Percentiles rank a stretch among this genome's conserved stretches.
phyloP scores from a whole-genome alignment of 768 basidiomycete species.

The Strobilomyces echinocephalus region DNA sequence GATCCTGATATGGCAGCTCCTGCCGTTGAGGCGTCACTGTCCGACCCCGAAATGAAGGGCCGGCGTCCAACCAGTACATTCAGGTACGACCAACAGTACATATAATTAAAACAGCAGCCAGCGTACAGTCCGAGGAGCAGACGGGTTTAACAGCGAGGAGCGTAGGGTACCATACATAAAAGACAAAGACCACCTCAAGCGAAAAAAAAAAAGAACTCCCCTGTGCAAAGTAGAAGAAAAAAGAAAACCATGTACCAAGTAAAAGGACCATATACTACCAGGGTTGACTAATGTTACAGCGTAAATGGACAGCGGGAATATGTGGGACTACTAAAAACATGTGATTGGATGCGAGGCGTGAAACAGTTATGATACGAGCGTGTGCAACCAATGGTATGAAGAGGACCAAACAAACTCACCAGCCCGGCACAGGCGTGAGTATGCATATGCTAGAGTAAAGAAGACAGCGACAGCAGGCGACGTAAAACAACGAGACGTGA shows the following conservation, averaged over 20 bases:
- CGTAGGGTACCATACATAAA: conserved; percentile 8
- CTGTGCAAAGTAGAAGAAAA: too few relatives aligned
- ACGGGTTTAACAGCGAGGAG: conserved; percentile 3
- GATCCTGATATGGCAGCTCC: too few relatives aligned
- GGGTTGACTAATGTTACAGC: conserved; percentile 30
- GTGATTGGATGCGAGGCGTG: conserved; percentile 19
- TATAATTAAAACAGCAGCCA: conserved; percentile 8
- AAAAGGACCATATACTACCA: conserved; percentile 27
- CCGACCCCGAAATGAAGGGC: too few relatives aligned
- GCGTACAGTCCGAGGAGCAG: conserved; percentile 8
- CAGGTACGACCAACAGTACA: conserved; percentile 1
- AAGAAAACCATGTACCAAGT: conserved; percentile 12
- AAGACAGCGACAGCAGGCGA: conserved; percentile 12
- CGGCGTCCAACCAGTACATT: not conserved
- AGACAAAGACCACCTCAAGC: not conserved
- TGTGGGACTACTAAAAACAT: conserved; percentile 22
- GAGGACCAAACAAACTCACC: conserved; percentile 15
- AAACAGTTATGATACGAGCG: conserved; percentile 10
- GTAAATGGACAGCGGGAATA: conserved; percentile 31
- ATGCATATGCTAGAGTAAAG: conserved; percentile 16
- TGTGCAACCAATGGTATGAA: conserved; percentile 18
- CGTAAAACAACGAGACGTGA: conserved; percentile 6
- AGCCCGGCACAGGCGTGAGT: conserved; percentile 5
- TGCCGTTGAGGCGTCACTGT: too few relatives aligned
- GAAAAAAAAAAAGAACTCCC: conserved; percentile 2